A percentile compares a stretch with the other conserved stretches of the same genome.
Evolutionary conservation across 306 rosid genomes (phyloP).

Genomic region (Lathyrus sativus): DNA sequence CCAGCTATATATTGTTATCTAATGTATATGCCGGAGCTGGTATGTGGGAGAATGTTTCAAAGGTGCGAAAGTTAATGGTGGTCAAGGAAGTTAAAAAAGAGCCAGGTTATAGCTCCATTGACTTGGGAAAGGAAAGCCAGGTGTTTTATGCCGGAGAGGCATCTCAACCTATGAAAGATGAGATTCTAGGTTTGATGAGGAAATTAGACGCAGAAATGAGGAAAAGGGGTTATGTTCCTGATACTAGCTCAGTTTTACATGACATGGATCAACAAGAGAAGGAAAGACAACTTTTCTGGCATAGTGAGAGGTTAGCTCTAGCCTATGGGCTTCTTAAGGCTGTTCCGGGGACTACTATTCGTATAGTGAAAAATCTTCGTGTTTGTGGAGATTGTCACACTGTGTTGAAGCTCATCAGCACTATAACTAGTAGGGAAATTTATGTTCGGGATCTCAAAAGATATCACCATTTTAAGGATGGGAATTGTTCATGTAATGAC

Average conservation of each 20-base stretch:
- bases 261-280: conserved; percentile 85
- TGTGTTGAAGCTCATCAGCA: conserved; percentile 73
- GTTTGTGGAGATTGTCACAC: conserved; percentile 89
- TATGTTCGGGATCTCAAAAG: conserved; percentile 79
- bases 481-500: conserved; percentile 80
- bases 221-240: conserved; percentile 84
- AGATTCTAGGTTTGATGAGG: conserved; percentile 56
- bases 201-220: conserved; percentile 71
- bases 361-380: conserved; percentile 83
- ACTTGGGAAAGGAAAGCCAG: conserved; percentile 69
- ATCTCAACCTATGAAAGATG: conserved; percentile 70
- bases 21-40: conserved; percentile 69
- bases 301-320: conserved; percentile 83
- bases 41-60: conserved; percentile 76
- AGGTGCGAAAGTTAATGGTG: conserved; percentile 67
- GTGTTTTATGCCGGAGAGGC: conserved; percentile 90
- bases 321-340: conserved; percentile 81
- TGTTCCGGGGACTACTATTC: conserved; percentile 63
- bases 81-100: conserved; percentile 68
- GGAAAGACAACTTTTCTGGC: conserved; percentile 85
- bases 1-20: conserved; percentile 68
- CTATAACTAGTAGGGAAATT: conserved; percentile 66
- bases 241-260: conserved; percentile 74
- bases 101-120: conserved; percentile 83
- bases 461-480: conserved; percentile 77